Evolutionary conservation across 2,329 filamentous ascomycete species (phyloP), one percentile per base, ranked within the genome.

Genomic region (Neurospora crassa): DNA sequence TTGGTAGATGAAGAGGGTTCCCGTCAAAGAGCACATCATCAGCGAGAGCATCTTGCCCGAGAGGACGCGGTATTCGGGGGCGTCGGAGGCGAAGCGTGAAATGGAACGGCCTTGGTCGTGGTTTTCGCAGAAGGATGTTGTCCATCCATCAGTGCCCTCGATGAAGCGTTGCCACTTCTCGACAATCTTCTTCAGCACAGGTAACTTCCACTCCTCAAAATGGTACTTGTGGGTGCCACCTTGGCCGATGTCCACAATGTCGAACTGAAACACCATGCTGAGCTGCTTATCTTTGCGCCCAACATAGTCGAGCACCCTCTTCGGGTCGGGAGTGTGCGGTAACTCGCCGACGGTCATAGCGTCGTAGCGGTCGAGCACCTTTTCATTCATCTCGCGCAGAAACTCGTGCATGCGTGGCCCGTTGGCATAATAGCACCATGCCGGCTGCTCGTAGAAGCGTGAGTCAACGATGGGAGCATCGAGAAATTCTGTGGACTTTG

Each of bases 331-430:
- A 0, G 89, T 90, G 75, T 86, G 80, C 0, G 90, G 89, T 37
- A 91, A 85, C 79, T 93, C 91, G 68, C 91, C 91, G 0, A 92
- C 90, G 0, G 89, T 92, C 79, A 92, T 87, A n/a, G 88, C 86
- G 71, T 88, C 86, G 78, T 92, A 92, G 67, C 84, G 80, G 71
- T 81, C 81, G 1, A 91, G 81, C 2, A 92, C 83, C 43, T 84
- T 77, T 1, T 82, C 82, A 69, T 89, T 84, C 87, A 93, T 91
- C 78, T 92, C 91, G 3, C 81, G 76, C 24, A 92, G 79, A 74
- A 88, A 92, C 77, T 92, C 90, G 76, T 90, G 88, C 79, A 93
- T 89, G 4, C 87, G 83, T 0, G 91, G 90, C 0, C 90, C 90
- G 75, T 92, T 92, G 79, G 87, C 88, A 76, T 88, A 91, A 68